A percentile compares a stretch with the other conserved stretches of the same genome.
Conservation (phyloP, 306 rosid genomes). For the Hippophae rhamnoides region DNA sequence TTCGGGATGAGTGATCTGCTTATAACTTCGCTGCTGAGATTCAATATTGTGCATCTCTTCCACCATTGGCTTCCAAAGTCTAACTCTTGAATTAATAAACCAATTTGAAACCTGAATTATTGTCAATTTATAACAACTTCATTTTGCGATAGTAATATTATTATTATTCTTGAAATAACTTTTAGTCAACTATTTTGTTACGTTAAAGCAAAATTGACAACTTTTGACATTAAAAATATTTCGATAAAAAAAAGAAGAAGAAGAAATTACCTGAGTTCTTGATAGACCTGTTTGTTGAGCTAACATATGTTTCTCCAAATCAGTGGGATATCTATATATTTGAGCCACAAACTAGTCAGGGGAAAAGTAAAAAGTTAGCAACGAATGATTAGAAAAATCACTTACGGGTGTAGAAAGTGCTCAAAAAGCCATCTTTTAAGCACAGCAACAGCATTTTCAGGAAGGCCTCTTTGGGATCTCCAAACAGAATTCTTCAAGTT, state of each 20-base stretch:
- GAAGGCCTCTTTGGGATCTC: conserved; percentile 25
- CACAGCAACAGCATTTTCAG: conserved; percentile 19
- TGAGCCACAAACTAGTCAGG: too few relatives aligned
- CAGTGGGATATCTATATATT: conserved; percentile 22
- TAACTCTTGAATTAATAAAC: conserved; percentile 29
- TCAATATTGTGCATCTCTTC: conserved; percentile 27
- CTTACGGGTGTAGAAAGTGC: conserved; percentile 30
- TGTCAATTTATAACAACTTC: too few relatives aligned
- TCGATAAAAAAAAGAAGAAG: too few relatives aligned
- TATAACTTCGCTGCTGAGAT: background rate
- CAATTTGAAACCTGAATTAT: conserved; percentile 22
- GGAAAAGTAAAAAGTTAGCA: background rate
- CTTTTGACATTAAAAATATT: too few relatives aligned
- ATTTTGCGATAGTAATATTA: too few relatives aligned
- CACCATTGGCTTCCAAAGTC: conserved; percentile 32
- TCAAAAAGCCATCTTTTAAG: conserved; percentile 28
- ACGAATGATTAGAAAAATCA: background rate
- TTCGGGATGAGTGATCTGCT: too few relatives aligned
- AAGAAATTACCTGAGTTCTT: conserved; percentile 20
- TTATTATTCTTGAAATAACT: too few relatives aligned
- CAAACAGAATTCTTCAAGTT: conserved; percentile 3
- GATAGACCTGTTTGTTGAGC: conserved; percentile 27
- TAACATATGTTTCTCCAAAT: conserved; percentile 22
- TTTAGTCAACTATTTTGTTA: too few relatives aligned
- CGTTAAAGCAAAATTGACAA: too few relatives aligned